phyloP scores from a whole-genome alignment of 2,329 filamentous ascomycete genomes.

The Arthrobotrys megalospora region DNA sequence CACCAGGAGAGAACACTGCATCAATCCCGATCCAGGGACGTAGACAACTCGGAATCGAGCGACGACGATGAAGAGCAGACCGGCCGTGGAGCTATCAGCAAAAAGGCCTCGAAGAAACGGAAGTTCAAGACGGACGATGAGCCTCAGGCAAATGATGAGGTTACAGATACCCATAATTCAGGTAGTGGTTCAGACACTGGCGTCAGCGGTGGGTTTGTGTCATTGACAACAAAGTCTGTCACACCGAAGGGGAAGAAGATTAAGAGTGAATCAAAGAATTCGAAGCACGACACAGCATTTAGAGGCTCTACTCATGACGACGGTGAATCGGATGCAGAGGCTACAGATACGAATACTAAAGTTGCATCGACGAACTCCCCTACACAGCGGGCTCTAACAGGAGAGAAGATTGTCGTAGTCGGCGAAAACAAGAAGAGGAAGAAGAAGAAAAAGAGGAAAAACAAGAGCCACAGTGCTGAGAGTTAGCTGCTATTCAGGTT shows the following conservation, averaged over 20 bases:
- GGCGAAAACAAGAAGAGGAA: constrained; percentile 14
- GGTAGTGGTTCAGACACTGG: constrained; percentile 20
- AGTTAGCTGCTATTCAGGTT: not conserved
- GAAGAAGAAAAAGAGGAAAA: constrained; percentile 23
- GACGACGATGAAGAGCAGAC: constrained; percentile 31
- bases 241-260: constrained; percentile 61
- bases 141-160: constrained; percentile 16
- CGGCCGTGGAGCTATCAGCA: constrained; percentile 17
- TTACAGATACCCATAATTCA: not conserved
- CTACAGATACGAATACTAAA: no score
- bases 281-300: not conserved
- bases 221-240: constrained; percentile 5
- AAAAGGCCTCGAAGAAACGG: constrained; percentile 32
- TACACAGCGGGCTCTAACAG: not conserved
- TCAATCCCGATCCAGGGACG: not conserved
- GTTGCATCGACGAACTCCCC: not conserved
- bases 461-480: not conserved
- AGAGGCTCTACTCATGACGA: not conserved
- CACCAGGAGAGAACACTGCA: constrained; percentile 43
- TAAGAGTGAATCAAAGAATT: constrained; percentile 1
- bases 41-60: constrained; percentile 7
- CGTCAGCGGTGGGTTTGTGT: constrained; percentile 23
- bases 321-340: not conserved
- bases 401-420: constrained; percentile 17
- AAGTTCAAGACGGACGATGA: constrained; percentile 13